These are phyloP conservation scores for Aureobasidium leucospermi DNA, from an alignment of 2,329 filamentous ascomycete species.

Conservation along the genomic window DNA sequence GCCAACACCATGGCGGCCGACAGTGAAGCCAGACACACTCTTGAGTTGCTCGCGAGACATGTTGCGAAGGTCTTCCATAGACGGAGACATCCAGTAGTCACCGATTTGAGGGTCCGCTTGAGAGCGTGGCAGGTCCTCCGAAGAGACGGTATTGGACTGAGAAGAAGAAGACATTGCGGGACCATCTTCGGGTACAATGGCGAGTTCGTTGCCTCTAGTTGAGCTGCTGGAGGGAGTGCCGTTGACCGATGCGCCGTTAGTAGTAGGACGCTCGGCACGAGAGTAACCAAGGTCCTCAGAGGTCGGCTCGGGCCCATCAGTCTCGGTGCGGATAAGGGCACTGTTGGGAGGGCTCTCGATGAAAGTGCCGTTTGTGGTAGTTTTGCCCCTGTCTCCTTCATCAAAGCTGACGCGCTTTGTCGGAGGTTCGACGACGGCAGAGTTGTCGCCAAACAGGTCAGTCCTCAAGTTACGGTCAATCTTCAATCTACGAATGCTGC, in stretches of 20 bases:
- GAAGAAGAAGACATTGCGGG: slow-evolving; percentile 19
- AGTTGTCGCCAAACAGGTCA: slow-evolving; percentile 48
- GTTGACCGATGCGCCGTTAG: slow-evolving; percentile 28
- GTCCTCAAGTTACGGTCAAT: slow-evolving; percentile 83
- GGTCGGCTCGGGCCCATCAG: slow-evolving; percentile 45
- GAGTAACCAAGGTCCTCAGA: slow-evolving; percentile 54
- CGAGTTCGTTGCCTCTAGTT: slow-evolving; percentile 61
- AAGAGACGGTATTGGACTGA: neutral
- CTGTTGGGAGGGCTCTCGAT: slow-evolving; percentile 36
- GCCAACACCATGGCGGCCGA: slow-evolving; percentile 77
- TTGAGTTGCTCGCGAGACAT: slow-evolving; percentile 76
- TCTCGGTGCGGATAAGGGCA: slow-evolving; percentile 45
- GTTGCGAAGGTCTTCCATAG: slow-evolving; percentile 63
- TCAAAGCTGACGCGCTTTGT: slow-evolving; percentile 82
- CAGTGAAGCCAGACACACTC: slow-evolving; percentile 65
- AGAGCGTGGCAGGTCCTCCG: slow-evolving; percentile 12
- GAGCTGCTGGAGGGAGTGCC: slow-evolving; percentile 60
- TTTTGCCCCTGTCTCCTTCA: slow-evolving; percentile 32
- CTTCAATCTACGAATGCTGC: slow-evolving; percentile 79
- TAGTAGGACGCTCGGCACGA: slow-evolving; percentile 40
- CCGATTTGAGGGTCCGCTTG: slow-evolving; percentile 50
- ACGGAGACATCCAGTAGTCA: slow-evolving; percentile 80
- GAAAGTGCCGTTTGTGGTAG: slow-evolving; percentile 22
- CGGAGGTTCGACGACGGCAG: slow-evolving; percentile 38
- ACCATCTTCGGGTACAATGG: slow-evolving; percentile 69